Conservation (phyloP, 768 basidiomycete species). For the Trametopsis cervina region DNA sequence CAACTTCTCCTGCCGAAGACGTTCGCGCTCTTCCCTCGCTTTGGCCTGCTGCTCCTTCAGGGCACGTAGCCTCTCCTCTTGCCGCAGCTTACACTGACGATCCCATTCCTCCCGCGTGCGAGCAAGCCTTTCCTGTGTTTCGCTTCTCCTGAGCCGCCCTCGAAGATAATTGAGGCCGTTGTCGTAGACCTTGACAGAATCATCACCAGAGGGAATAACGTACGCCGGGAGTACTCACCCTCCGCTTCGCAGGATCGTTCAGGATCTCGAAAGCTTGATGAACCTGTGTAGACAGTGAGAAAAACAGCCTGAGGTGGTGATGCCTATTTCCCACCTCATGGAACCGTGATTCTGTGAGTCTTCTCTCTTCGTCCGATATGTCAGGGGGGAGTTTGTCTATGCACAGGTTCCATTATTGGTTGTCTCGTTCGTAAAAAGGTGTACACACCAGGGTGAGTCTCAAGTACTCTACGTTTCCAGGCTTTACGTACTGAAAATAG, state of each 20-base stretch:
- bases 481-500: conserved; percentile 23
- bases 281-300: conserved; percentile 11
- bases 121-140: conserved; percentile 18
- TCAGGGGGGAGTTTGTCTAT: conserved; percentile 24
- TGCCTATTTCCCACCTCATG: conserved; percentile 16
- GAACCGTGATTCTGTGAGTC: conserved; percentile 21
- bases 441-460: conserved; percentile 25
- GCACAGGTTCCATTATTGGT: too few relatives aligned
- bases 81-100: conserved; percentile 39
- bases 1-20: conserved; percentile 1
- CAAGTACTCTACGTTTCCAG: conserved; percentile 22
- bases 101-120: conserved; percentile 24
- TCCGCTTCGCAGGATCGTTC: conserved; percentile 25
- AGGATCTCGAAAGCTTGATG: conserved; percentile 25
- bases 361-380: conserved; percentile 19
- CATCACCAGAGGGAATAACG: neutral
- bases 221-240: conserved; percentile 13
- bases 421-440: neutral
- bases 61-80: conserved; percentile 42
- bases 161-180: conserved; percentile 22
- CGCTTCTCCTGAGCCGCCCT: conserved; percentile 11
- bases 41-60: conserved; percentile 24
- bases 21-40: conserved; percentile 9
- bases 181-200: conserved; percentile 19
- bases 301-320: neutral